Evolutionary conservation across 331 rosid genomes (phyloP).

Genomic region (Quercus phellos): DNA sequence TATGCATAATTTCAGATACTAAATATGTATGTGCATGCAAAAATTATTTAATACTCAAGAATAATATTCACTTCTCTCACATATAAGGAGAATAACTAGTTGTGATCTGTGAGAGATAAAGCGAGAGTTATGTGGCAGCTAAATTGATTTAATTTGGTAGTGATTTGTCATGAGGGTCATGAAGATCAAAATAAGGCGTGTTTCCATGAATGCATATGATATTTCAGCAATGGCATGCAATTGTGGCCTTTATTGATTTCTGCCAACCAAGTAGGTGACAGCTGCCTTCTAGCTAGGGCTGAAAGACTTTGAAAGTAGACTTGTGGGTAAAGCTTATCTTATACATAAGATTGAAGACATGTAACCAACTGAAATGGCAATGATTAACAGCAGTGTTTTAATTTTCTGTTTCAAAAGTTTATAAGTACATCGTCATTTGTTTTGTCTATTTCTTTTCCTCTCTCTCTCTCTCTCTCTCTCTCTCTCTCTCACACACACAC

Average conservation of each 20-base stretch:
- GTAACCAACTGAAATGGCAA: not conserved
- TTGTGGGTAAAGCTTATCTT: not conserved
- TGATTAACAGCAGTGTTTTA: not conserved
- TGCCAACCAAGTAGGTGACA: not conserved
- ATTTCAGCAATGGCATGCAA: not conserved
- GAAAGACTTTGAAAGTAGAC: too few relatives aligned
- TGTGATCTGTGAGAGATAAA: not conserved
- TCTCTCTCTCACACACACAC: too few relatives aligned
- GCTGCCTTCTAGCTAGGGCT: too few relatives aligned
- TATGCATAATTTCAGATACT: not conserved
- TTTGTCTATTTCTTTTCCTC: not conserved
- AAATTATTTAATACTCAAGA: too few relatives aligned
- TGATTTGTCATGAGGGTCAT: not conserved
- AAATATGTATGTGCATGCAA: too few relatives aligned
- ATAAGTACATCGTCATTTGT: slow-evolving; percentile 1
- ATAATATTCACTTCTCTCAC: too few relatives aligned
- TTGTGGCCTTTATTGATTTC: not conserved
- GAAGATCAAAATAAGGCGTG: not conserved
- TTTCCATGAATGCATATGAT: not conserved
- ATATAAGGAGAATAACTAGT: too few relatives aligned
- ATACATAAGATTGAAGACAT: not conserved
- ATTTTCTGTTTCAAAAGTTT: slow-evolving; percentile 1
- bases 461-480: too few relatives aligned
- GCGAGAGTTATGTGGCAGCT: not conserved
- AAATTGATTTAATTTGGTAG: not conserved